Evolutionary conservation across 1,284 basidiomycete genomes (phyloP).

Genomic region (Mycosarcoma mackinlayi): DNA sequence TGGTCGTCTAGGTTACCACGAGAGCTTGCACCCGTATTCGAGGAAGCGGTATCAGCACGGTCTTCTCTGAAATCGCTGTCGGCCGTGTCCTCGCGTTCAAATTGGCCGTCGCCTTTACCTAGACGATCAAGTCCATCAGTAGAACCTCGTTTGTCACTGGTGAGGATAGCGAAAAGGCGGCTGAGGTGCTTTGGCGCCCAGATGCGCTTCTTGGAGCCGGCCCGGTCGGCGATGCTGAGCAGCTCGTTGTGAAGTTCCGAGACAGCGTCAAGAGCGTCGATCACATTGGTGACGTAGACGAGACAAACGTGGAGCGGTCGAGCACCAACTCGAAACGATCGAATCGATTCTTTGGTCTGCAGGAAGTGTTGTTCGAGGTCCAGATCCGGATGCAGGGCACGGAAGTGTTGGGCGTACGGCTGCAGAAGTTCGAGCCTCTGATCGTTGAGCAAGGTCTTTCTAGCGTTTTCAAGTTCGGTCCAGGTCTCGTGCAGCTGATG

Average conservation of each 20-base stretch:
- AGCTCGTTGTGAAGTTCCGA: constrained; percentile 72
- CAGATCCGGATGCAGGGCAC: constrained; percentile 32
- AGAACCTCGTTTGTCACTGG: constrained; percentile 36
- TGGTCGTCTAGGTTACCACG: constrained; percentile 11
- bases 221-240: constrained; percentile 69
- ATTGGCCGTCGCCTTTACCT: constrained; percentile 24
- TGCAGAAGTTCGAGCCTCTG: constrained; percentile 72
- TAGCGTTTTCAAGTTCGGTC: constrained; percentile 41
- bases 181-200: constrained; percentile 73
- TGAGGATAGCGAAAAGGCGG: constrained; percentile 67
- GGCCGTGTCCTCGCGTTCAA: constrained; percentile 40
- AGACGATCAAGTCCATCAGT: constrained; percentile 32
- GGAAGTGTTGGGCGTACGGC: constrained; percentile 68
- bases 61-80: constrained; percentile 38
- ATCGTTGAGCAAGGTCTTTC: constrained; percentile 56
- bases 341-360: constrained; percentile 29
- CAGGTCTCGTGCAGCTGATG: constrained; percentile 68
- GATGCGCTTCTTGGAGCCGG: constrained; percentile 69
- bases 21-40: neutral
- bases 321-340: constrained; percentile 56
- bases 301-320: constrained; percentile 72
- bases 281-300: constrained; percentile 72
- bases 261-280: constrained; percentile 70
- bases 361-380: constrained; percentile 37
- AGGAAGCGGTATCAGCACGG: constrained; percentile 20